phyloP scores from a whole-genome alignment of 2,329 filamentous ascomycete species.

The Cladosporium colombiae region DNA sequence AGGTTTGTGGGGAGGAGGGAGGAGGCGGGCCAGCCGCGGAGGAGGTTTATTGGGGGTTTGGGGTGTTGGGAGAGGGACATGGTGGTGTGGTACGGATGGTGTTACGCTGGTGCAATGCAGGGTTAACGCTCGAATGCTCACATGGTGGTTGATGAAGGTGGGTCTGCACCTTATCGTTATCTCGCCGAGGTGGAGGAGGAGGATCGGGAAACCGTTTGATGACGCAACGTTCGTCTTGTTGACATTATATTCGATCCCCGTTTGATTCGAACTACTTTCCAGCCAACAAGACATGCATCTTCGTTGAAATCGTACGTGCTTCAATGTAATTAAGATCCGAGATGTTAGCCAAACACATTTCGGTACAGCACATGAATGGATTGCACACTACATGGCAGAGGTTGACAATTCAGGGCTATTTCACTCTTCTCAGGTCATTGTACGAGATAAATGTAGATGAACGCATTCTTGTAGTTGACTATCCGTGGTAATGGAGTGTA shows the following conservation, averaged over 20 bases:
- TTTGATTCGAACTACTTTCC: neutral
- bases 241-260: too few species aligned
- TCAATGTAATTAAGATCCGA: neutral
- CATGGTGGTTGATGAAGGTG: neutral
- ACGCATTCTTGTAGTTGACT: neutral
- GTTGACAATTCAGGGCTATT: neutral
- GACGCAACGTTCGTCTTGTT: neutral
- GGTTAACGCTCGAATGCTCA: neutral
- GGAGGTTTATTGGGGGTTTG: constrained; percentile 58
- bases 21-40: constrained; percentile 68
- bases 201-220: neutral
- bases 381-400: neutral
- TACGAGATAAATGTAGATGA: neutral
- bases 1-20: constrained; percentile 65
- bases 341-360: neutral
- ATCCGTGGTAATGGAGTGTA: neutral
- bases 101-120: neutral
- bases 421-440: neutral
- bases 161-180: neutral
- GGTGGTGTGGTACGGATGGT: neutral
- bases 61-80: neutral
- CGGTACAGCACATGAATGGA: neutral
- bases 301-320: neutral
- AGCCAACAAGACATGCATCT: too few species aligned
- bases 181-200: neutral